Evolutionary conservation across 306 rosid species (phyloP).

Genomic region (Arachis hypogaea): DNA sequence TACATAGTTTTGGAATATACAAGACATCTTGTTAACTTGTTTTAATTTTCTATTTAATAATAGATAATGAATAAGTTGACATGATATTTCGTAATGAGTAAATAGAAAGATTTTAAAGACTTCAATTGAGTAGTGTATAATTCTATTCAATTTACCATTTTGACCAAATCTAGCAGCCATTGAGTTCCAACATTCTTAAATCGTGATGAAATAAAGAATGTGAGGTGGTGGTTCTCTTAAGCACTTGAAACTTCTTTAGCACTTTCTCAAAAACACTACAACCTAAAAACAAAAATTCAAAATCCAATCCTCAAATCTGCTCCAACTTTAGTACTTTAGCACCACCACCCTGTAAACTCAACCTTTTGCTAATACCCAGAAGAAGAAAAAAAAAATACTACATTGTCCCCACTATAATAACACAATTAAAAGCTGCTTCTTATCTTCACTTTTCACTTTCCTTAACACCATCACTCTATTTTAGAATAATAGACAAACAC

Average conservation of each 20-base stretch:
- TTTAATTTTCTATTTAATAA: no score
- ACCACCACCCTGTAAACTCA: conserved; percentile 28
- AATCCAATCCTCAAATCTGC: conserved; percentile 40
- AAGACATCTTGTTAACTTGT: no score
- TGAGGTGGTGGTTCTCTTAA: neutral
- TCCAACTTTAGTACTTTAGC: conserved; percentile 42
- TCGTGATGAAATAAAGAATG: neutral
- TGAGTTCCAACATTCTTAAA: neutral
- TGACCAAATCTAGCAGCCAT: neutral
- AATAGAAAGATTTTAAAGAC: neutral
- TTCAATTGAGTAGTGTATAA: neutral
- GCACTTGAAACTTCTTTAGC: neutral
- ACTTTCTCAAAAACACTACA: neutral
- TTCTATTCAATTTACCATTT: neutral
- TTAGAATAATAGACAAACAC: conserved; percentile 9
- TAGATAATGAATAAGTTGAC: no score
- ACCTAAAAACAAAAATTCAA: conserved; percentile 40
- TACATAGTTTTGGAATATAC: neutral
- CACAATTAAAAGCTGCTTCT: conserved; percentile 61
- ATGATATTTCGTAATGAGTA: no score
- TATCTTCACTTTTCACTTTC: conserved; percentile 39
- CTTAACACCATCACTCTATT: conserved; percentile 37
- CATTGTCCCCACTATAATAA: conserved; percentile 51
- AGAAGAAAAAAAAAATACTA: conserved; percentile 39
- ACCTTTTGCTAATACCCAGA: conserved; percentile 56